Evolutionary conservation across 2,329 filamentous ascomycete species (phyloP).

Genomic region (Mollisiaceae sp.): DNA sequence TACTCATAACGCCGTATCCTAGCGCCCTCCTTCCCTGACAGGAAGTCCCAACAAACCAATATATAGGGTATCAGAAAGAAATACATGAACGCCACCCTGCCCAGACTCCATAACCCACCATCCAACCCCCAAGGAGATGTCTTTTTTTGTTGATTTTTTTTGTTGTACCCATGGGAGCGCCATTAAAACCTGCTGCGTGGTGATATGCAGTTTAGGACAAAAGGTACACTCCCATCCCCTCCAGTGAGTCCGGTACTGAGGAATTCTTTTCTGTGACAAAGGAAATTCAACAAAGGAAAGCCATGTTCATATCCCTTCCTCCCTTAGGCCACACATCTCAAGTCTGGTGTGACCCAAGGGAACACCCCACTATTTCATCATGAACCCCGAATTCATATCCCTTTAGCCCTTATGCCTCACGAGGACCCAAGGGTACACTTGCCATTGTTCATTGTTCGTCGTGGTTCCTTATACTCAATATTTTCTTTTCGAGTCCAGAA

Average conservation of each 20-base stretch:
- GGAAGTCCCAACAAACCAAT: constrained; percentile 8
- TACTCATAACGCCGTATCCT: neutral
- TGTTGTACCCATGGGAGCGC: constrained; percentile 4
- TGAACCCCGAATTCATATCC: constrained; percentile 1
- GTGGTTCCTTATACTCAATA: no score
- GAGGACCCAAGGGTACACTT: neutral
- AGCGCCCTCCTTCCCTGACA: constrained; percentile 10
- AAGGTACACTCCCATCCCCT: constrained; percentile 5
- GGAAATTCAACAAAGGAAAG: neutral
- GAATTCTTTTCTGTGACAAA: neutral
- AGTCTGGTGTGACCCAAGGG: constrained; percentile 6
- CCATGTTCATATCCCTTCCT: constrained; percentile 4
- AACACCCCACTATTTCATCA: neutral
- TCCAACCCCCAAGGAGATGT: neutral
- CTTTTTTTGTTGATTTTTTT: constrained; percentile 4
- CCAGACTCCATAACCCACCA: neutral
- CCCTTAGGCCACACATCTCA: constrained; percentile 4
- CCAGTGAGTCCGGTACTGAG: neutral
- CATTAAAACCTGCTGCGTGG: constrained; percentile 2
- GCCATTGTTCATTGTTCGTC: neutral
- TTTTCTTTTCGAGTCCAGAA: no score
- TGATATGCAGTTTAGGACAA: neutral
- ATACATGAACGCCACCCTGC: neutral
- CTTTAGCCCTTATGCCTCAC: neutral
- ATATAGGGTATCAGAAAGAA: neutral